Conservation (phyloP, 805 yeast genomes). For the Candida chilensis region DNA sequence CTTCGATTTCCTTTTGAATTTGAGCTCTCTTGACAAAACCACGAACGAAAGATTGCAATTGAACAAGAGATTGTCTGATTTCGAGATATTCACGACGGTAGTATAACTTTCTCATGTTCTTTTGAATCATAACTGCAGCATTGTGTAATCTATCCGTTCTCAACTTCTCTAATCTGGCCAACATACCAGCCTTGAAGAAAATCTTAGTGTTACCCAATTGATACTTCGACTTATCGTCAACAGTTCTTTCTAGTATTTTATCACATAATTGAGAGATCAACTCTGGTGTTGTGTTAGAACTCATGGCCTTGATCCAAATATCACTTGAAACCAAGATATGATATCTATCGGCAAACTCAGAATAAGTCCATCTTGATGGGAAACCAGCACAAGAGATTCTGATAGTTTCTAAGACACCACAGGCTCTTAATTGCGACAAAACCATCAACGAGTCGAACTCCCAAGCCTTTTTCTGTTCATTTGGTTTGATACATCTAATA, state of each 20-base stretch:
- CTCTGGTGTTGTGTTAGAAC: slow-evolving; percentile 39
- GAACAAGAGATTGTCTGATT: slow-evolving; percentile 41
- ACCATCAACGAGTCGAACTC: slow-evolving; percentile 94
- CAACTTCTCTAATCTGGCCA: slow-evolving; percentile 82
- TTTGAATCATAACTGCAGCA: slow-evolving; percentile 82
- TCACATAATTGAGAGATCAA: slow-evolving; percentile 59
- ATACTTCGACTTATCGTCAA: slow-evolving; percentile 60
- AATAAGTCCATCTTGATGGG: slow-evolving; percentile 93
- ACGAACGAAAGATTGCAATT: slow-evolving; percentile 52
- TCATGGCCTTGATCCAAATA: slow-evolving; percentile 55
- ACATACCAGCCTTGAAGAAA: slow-evolving; percentile 93
- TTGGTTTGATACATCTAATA: slow-evolving; percentile 95
- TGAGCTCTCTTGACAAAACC: slow-evolving; percentile 53
- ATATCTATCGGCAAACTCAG: slow-evolving; percentile 85
- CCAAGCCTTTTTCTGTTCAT: slow-evolving; percentile 93
- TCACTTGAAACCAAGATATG: slow-evolving; percentile 71
- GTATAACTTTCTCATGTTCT: slow-evolving; percentile 58
- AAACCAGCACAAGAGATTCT: slow-evolving; percentile 96
- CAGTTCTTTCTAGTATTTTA: slow-evolving; percentile 54
- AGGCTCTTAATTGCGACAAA: slow-evolving; percentile 88
- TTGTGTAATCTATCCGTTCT: slow-evolving; percentile 69
- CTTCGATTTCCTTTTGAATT: slow-evolving; percentile 46
- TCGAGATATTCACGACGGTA: slow-evolving; percentile 54
- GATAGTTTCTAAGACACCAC: slow-evolving; percentile 97
- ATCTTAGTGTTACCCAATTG: slow-evolving; percentile 92